Percentiles rank a stretch among this genome's conserved stretches.
phyloP scores from a whole-genome alignment of 306 rosid genomes.

The Castanea crenata region DNA sequence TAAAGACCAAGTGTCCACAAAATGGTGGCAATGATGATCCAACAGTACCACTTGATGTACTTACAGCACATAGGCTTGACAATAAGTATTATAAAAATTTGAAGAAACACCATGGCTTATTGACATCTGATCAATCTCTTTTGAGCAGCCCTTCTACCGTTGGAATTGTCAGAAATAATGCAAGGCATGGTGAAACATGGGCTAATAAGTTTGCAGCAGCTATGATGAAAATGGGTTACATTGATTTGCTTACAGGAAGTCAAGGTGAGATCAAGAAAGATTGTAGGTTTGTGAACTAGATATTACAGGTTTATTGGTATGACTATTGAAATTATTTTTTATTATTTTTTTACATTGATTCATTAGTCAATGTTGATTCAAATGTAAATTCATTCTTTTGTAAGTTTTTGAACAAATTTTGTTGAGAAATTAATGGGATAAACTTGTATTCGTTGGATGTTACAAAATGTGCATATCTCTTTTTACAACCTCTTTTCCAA shows the following conservation, averaged over 20 bases:
- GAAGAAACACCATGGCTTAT: not conserved
- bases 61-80: not conserved
- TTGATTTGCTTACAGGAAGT: not conserved
- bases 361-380: not conserved
- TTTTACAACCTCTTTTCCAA: too few species aligned
- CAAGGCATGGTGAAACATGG: not conserved
- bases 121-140: constrained; percentile 13
- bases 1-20: not conserved
- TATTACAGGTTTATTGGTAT: too few species aligned
- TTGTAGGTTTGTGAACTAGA: too few species aligned
- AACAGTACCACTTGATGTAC: not conserved
- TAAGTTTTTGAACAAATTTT: not conserved
- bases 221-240: constrained; percentile 3
- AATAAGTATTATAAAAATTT: not conserved
- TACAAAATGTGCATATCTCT: too few species aligned
- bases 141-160: not conserved
- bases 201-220: constrained; percentile 1
- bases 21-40: not conserved
- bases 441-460: not conserved
- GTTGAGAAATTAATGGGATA: too few species aligned
- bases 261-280: not conserved
- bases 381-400: not conserved
- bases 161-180: not conserved
- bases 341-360: not conserved
- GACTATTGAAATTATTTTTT: not conserved